Evolutionary conservation across 441 rosid species (phyloP).

Genomic region (Viola pubescens): DNA sequence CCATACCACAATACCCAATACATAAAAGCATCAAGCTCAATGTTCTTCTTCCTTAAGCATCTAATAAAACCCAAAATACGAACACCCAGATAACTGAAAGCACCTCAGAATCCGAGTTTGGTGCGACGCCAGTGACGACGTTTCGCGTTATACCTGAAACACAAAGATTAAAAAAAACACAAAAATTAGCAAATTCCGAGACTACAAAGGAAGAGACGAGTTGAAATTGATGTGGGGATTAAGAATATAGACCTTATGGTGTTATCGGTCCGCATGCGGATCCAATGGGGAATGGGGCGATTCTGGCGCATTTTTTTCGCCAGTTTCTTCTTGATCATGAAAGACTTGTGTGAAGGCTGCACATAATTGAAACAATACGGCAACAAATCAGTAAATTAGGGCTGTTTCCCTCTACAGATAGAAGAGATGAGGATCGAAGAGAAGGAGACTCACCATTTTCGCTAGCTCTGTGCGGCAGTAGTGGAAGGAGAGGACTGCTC

Average conservation of each 20-base stretch:
- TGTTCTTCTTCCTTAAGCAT: too few relatives aligned
- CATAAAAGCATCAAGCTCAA: too few relatives aligned
- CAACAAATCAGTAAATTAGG: too few relatives aligned
- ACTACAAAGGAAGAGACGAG: neutral
- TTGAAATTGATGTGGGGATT: neutral
- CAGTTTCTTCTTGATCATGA: constrained; percentile 72
- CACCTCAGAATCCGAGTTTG: constrained; percentile 82
- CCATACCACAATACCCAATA: too few relatives aligned
- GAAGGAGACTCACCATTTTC: too few relatives aligned
- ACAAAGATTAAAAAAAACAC: neutral
- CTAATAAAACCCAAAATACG: too few relatives aligned
- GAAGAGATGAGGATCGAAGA: too few relatives aligned
- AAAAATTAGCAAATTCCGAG: neutral
- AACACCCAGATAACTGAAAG: too few relatives aligned
- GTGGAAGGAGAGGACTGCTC: too few relatives aligned
- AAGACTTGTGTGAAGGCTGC: constrained; percentile 91
- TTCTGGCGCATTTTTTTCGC: constrained; percentile 92
- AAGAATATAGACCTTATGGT: constrained; percentile 50
- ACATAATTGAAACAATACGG: neutral
- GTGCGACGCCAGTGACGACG: constrained; percentile 99
- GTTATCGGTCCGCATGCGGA: constrained; percentile 77
- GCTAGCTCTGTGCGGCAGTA: too few relatives aligned
- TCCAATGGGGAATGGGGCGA: constrained; percentile 93
- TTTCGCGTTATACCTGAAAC: constrained; percentile 80
- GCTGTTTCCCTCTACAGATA: too few relatives aligned